Conservation (phyloP, 768 basidiomycete genomes). For the Astraeus odoratus region DNA sequence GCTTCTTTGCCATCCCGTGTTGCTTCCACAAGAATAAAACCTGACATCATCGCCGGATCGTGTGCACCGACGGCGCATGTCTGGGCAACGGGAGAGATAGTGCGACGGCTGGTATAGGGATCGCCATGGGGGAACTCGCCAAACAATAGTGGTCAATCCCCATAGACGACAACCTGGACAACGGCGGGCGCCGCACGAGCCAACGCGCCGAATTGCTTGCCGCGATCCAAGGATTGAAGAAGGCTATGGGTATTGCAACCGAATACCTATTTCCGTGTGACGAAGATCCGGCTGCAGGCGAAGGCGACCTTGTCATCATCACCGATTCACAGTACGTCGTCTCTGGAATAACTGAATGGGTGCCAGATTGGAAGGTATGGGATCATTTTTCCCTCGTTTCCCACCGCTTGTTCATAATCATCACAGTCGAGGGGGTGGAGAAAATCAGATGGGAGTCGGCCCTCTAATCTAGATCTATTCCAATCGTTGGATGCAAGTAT, state of each 20-base stretch:
- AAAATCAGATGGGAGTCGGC: constrained; percentile 9
- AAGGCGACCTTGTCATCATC: constrained; percentile 11
- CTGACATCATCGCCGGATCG: constrained; percentile 20
- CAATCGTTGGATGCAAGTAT: constrained; percentile 16
- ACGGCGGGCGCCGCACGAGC: constrained; percentile 16
- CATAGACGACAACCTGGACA: constrained; percentile 18
- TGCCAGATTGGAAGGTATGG: constrained; percentile 25
- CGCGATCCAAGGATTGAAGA: constrained; percentile 17
- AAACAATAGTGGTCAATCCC: constrained; percentile 13
- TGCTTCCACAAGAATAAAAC: neutral
- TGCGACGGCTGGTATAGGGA: constrained; percentile 21
- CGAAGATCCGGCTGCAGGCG: neutral
- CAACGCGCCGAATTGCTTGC: constrained; percentile 29
- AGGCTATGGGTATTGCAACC: neutral
- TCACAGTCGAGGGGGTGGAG: constrained; percentile 15
- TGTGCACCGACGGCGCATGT: constrained; percentile 31
- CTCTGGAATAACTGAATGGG: constrained; percentile 29
- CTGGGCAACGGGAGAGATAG: constrained; percentile 18
- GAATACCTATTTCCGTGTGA: no score
- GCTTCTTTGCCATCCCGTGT: constrained; percentile 5
- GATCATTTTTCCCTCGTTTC: neutral
- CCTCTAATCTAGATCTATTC: constrained; percentile 25
- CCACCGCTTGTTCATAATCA: neutral
- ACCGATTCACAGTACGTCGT: constrained; percentile 31
- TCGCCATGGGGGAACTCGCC: neutral